A percentile compares a stretch with the other conserved stretches of the same genome.
Conservation (phyloP, 805 yeast species). For the Kurtzmaniella fragi region DNA sequence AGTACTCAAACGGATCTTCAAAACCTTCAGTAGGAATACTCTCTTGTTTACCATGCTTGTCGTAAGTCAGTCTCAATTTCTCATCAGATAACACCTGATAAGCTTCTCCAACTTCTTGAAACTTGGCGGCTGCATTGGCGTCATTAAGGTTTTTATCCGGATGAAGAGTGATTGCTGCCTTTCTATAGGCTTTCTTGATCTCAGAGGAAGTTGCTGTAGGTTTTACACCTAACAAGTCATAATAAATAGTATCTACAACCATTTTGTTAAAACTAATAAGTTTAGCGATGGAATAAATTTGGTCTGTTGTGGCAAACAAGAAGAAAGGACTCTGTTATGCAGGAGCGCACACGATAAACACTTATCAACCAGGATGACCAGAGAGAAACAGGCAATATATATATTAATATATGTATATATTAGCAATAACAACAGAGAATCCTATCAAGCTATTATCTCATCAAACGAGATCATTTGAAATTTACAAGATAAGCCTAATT, state of each 20-base stretch:
- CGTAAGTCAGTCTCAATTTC: slow-evolving; percentile 59
- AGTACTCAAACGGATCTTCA: slow-evolving; percentile 80
- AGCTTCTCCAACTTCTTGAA: slow-evolving; percentile 57
- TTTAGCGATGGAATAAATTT: not conserved
- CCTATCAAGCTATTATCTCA: too few relatives aligned
- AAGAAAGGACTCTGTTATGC: too few relatives aligned
- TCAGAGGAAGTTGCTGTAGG: slow-evolving; percentile 38
- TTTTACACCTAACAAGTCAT: slow-evolving; percentile 30
- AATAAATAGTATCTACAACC: slow-evolving; percentile 44
- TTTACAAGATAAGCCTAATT: too few relatives aligned
- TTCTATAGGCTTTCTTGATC: slow-evolving; percentile 41
- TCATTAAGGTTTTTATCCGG: slow-evolving; percentile 46
- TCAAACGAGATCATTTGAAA: too few relatives aligned
- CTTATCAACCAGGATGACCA: too few relatives aligned
- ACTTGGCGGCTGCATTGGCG: slow-evolving; percentile 38
- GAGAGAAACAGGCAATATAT: too few relatives aligned
- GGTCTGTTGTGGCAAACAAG: slow-evolving; percentile 1
- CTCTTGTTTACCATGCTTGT: slow-evolving; percentile 69
- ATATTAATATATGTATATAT: too few relatives aligned
- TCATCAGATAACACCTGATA: slow-evolving; percentile 73
- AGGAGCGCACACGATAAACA: too few relatives aligned
- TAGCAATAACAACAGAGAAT: too few relatives aligned
- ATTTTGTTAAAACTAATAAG: slow-evolving; percentile 10
- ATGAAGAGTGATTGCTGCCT: slow-evolving; percentile 39
- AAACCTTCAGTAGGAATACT: slow-evolving; percentile 68